Evolutionary conservation across 176 grass and related monocot species (phyloP).

Genomic region (Pontederia crassipes): DNA sequence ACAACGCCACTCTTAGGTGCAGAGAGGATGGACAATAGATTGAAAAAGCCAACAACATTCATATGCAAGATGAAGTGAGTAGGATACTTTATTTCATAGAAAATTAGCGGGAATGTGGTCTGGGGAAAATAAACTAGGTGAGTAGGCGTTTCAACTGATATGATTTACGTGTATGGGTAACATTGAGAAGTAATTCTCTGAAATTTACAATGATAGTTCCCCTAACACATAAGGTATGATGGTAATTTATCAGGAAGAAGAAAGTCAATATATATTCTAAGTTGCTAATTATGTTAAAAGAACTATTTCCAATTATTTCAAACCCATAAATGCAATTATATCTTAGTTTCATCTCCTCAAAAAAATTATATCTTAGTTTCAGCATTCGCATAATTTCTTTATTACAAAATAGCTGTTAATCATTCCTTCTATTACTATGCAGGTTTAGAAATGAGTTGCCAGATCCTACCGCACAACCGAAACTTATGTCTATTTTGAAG

Average conservation of each 20-base stretch:
- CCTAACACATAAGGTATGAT: too few relatives aligned
- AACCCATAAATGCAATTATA: too few relatives aligned
- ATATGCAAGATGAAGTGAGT: slow-evolving; percentile 76
- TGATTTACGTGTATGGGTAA: too few relatives aligned
- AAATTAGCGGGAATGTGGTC: too few relatives aligned
- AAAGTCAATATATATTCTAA: too few relatives aligned
- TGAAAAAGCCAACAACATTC: slow-evolving; percentile 94
- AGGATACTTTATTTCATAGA: not conserved
- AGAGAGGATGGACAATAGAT: slow-evolving; percentile 70
- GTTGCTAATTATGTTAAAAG: too few relatives aligned
- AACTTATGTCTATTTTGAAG: slow-evolving; percentile 76
- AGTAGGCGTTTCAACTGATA: not conserved
- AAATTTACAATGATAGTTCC: too few relatives aligned
- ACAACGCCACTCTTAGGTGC: slow-evolving; percentile 20
- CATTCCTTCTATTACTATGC: slow-evolving; percentile 20
- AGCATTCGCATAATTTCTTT: not conserved
- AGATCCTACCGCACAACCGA: slow-evolving; percentile 69
- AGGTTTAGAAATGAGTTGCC: slow-evolving; percentile 96
- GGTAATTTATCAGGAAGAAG: too few relatives aligned
- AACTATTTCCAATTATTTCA: too few relatives aligned
- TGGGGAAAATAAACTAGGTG: not conserved
- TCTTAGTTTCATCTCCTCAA: not conserved
- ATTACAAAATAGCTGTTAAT: not conserved
- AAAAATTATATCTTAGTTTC: not conserved
- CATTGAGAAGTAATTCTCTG: too few relatives aligned